Evolutionary conservation across 1,284 basidiomycete genomes (phyloP), one percentile per base, ranked within the genome.

Genomic region (Fomitopsis palustris): DNA sequence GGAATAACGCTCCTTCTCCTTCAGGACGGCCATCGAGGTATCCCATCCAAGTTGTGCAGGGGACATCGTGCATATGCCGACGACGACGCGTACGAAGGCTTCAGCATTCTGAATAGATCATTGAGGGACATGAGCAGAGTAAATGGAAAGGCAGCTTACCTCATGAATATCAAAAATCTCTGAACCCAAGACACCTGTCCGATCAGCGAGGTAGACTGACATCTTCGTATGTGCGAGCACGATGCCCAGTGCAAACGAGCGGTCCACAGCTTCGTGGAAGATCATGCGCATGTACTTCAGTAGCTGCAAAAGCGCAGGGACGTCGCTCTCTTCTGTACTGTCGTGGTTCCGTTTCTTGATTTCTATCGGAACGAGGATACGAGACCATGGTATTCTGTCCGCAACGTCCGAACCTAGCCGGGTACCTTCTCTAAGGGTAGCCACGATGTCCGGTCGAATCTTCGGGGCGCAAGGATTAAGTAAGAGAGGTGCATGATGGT

Each of bases 101-200:
- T 41, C n/a, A 4, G 53, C 27, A 9, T 57, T 19, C 47, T 51
- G 27, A n/a, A n/a, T 2, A 51, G 23, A 10, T 9, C 4, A n/a
- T 8, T 43, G 4, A 21, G 7, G 1, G 1, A 43, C 3, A 8
- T 6, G 19, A 43, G 35, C 35, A 4, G n/a, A 1, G 19, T 3
- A 31, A 25, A 17, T 5, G 17, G 16, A 25, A 16, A 21, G 9
- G 3, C 25, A 51, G 35, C 31, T n/a, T n/a, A 51, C 47, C n/a
- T 29, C 16, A 25, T 51, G 47, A n/a, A 51, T 23, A n/a, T 54
- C 49, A 33, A 57, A 53, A 3, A 16, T 23, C 21, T 53, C 31
- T 8, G 31, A 55, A 6, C 56, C 35, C 33, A 57, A 43, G 14
- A 54, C 47, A 38, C 56, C 56, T 35, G 56, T 57, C 19, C 56